Evolutionary conservation across 108 stramenopile species (phyloP), one percentile per base, ranked within the genome.

Genomic region (Skeletonema tropicum): DNA sequence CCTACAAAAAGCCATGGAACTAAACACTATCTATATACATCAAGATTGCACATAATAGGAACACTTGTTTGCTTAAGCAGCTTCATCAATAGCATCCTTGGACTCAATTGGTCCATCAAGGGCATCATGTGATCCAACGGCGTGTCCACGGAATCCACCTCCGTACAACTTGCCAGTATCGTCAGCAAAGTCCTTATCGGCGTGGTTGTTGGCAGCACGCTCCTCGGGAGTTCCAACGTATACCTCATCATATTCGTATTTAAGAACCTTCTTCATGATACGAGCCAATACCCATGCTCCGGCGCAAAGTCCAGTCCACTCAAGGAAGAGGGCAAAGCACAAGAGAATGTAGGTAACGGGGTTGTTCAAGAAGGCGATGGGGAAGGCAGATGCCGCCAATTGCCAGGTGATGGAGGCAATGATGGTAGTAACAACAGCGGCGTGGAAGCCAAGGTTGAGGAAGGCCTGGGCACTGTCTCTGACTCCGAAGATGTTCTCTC

Each of bases 361-460:
- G 72, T 76, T 87, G 84, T 77, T 79, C 60, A 92, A 25, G 84
- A 92, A 89, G 30, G 87, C 76, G 39, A 92, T 65, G 8, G 92
- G 92, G 87, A 86, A 90, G 36, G 83, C 84, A 55, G 83, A 82
- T 11, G 92, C 92, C 32, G 88, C 86, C 66, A 88, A 76, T 75
- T 87, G 89, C 92, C 92, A 94, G 0, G 79, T 62, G 63, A 94
- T 88, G 66, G 89, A 94, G 30, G 83, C 92, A 55, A 91, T 63
- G 64, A 91, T 90, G 55, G 92, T 94, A 26, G 90, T 89, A 52
- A 89, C 90, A 74, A 94, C 68, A 46, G 93, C 93, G n/a, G 90
- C 93, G 29, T 90, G 80, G 68, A 94, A 83, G 55, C 93, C 93
- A 35, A 77, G 85, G 86, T 94, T 88, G 83, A 94, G 84, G 81